phyloP scores from a whole-genome alignment of 768 basidiomycete species.

The Calocybe gangraenosa region DNA sequence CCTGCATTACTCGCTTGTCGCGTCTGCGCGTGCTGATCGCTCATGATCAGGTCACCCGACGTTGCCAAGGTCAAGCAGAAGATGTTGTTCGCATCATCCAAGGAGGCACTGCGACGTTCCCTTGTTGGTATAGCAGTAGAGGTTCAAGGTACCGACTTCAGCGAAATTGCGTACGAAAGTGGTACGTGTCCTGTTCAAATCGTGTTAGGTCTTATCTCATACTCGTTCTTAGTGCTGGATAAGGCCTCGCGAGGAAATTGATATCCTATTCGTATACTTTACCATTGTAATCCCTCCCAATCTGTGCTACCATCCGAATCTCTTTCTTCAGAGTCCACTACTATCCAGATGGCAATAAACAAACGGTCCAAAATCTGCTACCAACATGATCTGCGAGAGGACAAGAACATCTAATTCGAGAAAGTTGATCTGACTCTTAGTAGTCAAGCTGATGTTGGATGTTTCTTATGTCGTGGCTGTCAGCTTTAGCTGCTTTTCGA shows the following conservation, averaged over 20 bases:
- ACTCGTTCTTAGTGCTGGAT: slow-evolving; percentile 24
- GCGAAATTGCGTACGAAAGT: slow-evolving; percentile 66
- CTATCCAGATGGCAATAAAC: slow-evolving; percentile 3
- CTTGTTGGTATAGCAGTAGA: slow-evolving; percentile 77
- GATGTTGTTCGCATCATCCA: slow-evolving; percentile 92
- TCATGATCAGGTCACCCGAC: slow-evolving; percentile 74
- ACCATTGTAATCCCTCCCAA: slow-evolving; percentile 2
- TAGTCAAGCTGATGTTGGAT: no score
- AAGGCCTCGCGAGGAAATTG: slow-evolving; percentile 26
- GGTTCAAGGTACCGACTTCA: slow-evolving; percentile 79
- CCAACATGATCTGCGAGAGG: no score
- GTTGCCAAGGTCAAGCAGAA: slow-evolving; percentile 81
- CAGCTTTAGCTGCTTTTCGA: no score
- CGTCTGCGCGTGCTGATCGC: slow-evolving; percentile 19
- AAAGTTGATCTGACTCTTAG: no score
- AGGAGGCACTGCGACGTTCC: slow-evolving; percentile 67
- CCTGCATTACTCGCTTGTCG: not conserved
- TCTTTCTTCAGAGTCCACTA: slow-evolving; percentile 8
- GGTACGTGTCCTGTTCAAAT: slow-evolving; percentile 44
- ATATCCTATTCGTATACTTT: slow-evolving; percentile 7
- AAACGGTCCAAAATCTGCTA: no score
- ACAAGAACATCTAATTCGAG: no score
- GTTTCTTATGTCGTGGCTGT: no score
- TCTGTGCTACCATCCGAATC: slow-evolving; percentile 7
- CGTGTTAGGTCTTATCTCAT: not conserved